Percentiles rank a stretch among this genome's conserved stretches.
Conservation (phyloP, 768 basidiomycete genomes). For the Candolleomyces aberdarensis region DNA sequence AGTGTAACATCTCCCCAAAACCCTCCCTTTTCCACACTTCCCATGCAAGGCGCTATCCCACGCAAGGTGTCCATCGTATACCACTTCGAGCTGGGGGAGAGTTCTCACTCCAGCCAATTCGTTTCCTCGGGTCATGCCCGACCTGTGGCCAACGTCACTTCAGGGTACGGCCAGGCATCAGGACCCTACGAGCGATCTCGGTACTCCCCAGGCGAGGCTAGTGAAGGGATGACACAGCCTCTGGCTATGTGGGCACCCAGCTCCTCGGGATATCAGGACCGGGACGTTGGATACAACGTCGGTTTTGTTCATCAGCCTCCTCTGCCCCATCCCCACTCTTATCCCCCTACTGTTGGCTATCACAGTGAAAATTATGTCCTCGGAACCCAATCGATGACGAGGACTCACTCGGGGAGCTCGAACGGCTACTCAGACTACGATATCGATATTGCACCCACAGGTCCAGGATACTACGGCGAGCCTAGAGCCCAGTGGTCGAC, state of each 20-base stretch:
- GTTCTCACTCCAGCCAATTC: neutral
- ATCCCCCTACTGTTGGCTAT: neutral
- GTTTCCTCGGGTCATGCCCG: neutral
- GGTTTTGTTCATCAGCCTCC: neutral
- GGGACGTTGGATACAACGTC: neutral
- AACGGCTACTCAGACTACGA: neutral
- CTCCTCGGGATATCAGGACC: neutral
- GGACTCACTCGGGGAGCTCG: neutral
- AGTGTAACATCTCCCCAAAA: neutral
- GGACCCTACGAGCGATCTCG: neutral
- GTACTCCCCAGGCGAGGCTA: neutral
- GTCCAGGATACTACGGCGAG: neutral
- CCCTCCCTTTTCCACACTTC: neutral
- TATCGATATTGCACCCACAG: neutral
- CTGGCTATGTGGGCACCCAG: neutral
- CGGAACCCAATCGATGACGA: neutral
- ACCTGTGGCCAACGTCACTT: neutral
- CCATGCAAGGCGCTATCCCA: neutral
- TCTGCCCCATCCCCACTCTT: neutral
- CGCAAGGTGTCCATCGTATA: slow-evolving; percentile 20
- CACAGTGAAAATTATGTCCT: neutral
- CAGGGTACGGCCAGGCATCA: neutral
- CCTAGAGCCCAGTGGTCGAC: neutral
- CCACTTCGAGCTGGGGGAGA: slow-evolving; percentile 13
- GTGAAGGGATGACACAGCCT: neutral